Evolutionary conservation across 1,284 basidiomycete genomes (phyloP), one percentile per base, ranked within the genome.

Genomic region (Thelephora terrestris): DNA sequence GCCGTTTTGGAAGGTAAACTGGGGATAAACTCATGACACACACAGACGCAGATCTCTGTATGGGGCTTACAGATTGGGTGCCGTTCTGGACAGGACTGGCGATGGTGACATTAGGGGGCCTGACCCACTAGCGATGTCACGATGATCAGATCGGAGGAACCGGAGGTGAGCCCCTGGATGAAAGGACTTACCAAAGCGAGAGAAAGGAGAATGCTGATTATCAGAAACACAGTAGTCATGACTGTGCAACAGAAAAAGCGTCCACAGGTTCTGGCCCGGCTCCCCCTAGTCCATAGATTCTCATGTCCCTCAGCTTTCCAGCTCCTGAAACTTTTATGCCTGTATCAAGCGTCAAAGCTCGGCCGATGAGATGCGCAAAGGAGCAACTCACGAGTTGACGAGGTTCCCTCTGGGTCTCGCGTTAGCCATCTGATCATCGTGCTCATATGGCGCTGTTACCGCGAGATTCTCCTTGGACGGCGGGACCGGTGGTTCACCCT

Each of bases 21-120:
- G 46, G n/a, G 45, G 45, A 24, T 47, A 20, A 10, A 47, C 43
- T 23, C 20, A 38, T 25, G 21, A 47, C 49, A 25, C 14, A 10
- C 29, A 10, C 14, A 32, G 29, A 32, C 29, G 4, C 9, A 32
- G 12, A 32, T 32, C 9, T 27, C 7, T 32, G 7, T 32, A 12
- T 12, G 12, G 7, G 29, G 14, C 29, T 32, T 12, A 32, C 29
- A 6, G 29, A 3, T 32, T 32, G 29, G 53, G 64, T 55, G 55
- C 71, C 53, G 27, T 71, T 50, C 17, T 71, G 62, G 24, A 85
- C 47, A 14, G 58, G 75, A 39, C 66, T 61, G 42, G 83, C 79
- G 51, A 93, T 71, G n/a, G 64, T 60, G 48, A 92, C 68, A 52
- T 79, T 76, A 0, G 90, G 90, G 5, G 90, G 90, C 25, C 81